Percentiles rank a stretch among this genome's conserved stretches.
Conservation (phyloP, 352 stramenopile genomes). For the Blastocystis hominis region DNA sequence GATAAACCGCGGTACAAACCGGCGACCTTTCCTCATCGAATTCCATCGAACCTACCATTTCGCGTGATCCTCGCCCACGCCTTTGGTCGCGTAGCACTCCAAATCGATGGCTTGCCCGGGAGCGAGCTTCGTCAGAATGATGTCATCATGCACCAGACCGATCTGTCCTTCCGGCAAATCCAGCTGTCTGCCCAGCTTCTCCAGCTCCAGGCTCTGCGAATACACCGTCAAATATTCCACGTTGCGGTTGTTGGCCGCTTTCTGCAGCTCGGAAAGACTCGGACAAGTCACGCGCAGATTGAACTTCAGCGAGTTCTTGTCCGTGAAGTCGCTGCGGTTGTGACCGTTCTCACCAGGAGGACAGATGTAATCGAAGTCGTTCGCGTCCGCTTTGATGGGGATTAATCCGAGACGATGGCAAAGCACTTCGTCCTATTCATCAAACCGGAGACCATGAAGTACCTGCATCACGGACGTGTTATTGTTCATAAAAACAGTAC, state of each 20-base stretch:
- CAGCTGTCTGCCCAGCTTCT: slow-evolving; percentile 33
- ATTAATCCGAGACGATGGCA: slow-evolving; percentile 60
- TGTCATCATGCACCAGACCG: slow-evolving; percentile 61
- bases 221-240: slow-evolving; percentile 56
- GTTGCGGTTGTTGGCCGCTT: neutral
- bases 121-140: slow-evolving; percentile 61
- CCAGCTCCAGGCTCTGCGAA: slow-evolving; percentile 25
- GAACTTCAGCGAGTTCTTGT: slow-evolving; percentile 59
- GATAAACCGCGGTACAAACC: slow-evolving; percentile 62
- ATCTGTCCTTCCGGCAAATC: slow-evolving; percentile 8
- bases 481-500: slow-evolving; percentile 61
- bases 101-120: slow-evolving; percentile 61
- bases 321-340: slow-evolving; percentile 48
- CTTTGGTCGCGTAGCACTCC: slow-evolving; percentile 59
- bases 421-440: slow-evolving; percentile 61
- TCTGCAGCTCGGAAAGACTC: slow-evolving; percentile 2
- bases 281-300: slow-evolving; percentile 36
- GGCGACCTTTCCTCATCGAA: slow-evolving; percentile 45
- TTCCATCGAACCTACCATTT: slow-evolving; percentile 56
- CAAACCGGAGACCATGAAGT: neutral
- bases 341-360: neutral
- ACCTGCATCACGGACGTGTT: slow-evolving; percentile 63
- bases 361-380: slow-evolving; percentile 56
- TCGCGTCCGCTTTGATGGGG: slow-evolving; percentile 57
- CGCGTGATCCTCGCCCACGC: slow-evolving; percentile 60